Evolutionary conservation across 2,329 filamentous ascomycete genomes (phyloP).

Genomic region (Neofusicoccum kwambonambiense): DNA sequence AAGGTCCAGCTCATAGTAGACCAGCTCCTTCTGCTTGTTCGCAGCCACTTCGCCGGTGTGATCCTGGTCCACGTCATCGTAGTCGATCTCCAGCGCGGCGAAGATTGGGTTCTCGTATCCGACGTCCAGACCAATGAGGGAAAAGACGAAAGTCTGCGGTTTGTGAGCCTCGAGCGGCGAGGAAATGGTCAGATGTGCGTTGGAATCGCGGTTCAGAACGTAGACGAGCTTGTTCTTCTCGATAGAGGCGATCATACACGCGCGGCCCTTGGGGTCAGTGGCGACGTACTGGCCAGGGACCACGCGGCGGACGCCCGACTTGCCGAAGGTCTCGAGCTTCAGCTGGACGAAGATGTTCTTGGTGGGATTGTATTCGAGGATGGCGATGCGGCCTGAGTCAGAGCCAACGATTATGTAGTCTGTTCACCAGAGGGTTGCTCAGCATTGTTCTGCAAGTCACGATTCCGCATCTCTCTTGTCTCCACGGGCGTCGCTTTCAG

Average conservation of each 20-base stretch:
- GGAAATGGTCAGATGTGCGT: slow-evolving; percentile 93
- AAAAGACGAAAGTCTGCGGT: slow-evolving; percentile 84
- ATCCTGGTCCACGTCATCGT: slow-evolving; percentile 87
- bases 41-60: slow-evolving; percentile 77
- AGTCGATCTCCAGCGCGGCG: slow-evolving; percentile 90
- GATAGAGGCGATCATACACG: slow-evolving; percentile 86
- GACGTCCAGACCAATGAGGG: slow-evolving; percentile 84
- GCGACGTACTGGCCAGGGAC: slow-evolving; percentile 95
- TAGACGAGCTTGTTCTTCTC: slow-evolving; percentile 99
- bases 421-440: slow-evolving; percentile 42
- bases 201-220: slow-evolving; percentile 90
- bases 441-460: slow-evolving; percentile 28
- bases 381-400: slow-evolving; percentile 91
- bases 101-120: slow-evolving; percentile 98
- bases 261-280: slow-evolving; percentile 91
- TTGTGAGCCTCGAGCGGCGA: slow-evolving; percentile 96
- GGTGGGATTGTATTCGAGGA: slow-evolving; percentile 84
- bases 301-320: slow-evolving; percentile 90
- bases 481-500: slow-evolving; percentile 14
- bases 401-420: slow-evolving; percentile 95
- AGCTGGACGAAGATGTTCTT: slow-evolving; percentile 86
- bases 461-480: neutral
- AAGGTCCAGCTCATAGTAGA: slow-evolving; percentile 96
- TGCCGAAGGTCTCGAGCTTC: slow-evolving; percentile 96
- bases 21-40: slow-evolving; percentile 83